These are phyloP conservation scores for Trichoderma sp. DNA, from an alignment of 2,329 filamentous ascomycete species.

Conservation along the genomic window DNA sequence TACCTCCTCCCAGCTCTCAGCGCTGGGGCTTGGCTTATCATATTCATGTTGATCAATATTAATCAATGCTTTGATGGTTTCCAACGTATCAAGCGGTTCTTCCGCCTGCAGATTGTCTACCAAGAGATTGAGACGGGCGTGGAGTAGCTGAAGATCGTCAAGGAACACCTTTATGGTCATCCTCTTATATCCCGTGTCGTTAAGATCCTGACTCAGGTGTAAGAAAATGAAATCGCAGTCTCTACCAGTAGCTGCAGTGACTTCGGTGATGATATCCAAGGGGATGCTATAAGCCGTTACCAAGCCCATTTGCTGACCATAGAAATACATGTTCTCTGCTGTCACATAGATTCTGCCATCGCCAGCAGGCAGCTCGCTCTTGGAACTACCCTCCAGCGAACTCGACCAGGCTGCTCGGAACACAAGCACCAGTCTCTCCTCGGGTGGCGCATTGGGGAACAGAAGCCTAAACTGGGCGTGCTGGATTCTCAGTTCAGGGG, in stretches of 20 bases:
- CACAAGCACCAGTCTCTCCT: constrained; percentile 85
- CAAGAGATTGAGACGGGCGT: constrained; percentile 80
- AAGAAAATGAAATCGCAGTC: constrained; percentile 93
- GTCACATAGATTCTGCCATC: constrained; percentile 85
- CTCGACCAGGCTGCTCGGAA: constrained; percentile 86
- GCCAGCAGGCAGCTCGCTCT: constrained; percentile 53
- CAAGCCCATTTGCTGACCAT: constrained; percentile 90
- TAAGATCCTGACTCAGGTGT: constrained; percentile 66
- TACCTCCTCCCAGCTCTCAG: constrained; percentile 90
- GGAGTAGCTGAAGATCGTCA: constrained; percentile 79
- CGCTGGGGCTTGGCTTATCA: constrained; percentile 65
- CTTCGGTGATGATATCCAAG: constrained; percentile 78
- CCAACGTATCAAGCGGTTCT: constrained; percentile 67
- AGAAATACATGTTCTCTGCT: constrained; percentile 87
- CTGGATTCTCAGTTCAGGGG: constrained; percentile 77
- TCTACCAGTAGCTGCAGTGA: constrained; percentile 83
- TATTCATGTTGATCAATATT: constrained; percentile 69
- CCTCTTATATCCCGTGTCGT: constrained; percentile 66
- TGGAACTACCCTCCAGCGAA: constrained; percentile 46
- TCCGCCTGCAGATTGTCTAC: constrained; percentile 77
- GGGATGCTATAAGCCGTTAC: constrained; percentile 79
- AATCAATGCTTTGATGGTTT: constrained; percentile 70
- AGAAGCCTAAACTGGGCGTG: constrained; percentile 91
- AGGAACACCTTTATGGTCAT: constrained; percentile 92
- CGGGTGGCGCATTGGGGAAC: constrained; percentile 75